Conservation (phyloP, 129 eudicot species). For the Pulicaria dysenterica region DNA sequence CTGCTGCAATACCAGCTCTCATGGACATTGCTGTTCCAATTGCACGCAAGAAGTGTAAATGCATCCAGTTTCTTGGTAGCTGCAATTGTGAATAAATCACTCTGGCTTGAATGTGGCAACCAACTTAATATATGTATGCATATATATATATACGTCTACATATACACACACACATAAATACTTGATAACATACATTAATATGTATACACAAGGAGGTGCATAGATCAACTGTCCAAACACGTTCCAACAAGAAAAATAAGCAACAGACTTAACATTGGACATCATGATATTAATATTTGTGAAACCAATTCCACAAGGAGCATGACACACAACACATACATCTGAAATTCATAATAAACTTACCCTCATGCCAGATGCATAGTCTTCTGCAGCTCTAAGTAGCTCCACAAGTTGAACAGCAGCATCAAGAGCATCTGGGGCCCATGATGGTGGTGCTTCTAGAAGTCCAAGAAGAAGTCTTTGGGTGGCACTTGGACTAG, state of each 20-base stretch:
- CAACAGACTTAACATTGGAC: background rate
- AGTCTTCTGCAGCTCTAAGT: conserved; percentile 98
- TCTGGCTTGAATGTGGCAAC: conserved; percentile 11
- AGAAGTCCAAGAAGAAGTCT: conserved; percentile 96
- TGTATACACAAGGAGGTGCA: too few relatives aligned
- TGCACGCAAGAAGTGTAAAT: conserved; percentile 95
- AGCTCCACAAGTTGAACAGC: conserved; percentile 98
- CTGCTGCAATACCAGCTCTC: conserved; percentile 98
- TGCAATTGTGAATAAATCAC: conserved; percentile 40
- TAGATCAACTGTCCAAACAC: too few relatives aligned
- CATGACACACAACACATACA: background rate
- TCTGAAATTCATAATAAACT: conserved; percentile 19
- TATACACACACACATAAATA: background rate
- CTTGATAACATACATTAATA: too few relatives aligned
- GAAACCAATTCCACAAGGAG: conserved; percentile 1
- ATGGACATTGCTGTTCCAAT: conserved; percentile 97
- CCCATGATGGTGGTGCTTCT: conserved; percentile 99
- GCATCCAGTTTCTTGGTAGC: conserved; percentile 99
- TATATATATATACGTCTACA: background rate
- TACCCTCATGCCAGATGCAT: conserved; percentile 96
- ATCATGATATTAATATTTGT: background rate
- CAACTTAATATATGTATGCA: conserved; percentile 2
- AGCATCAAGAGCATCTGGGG: conserved; percentile 99
- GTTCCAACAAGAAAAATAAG: background rate
- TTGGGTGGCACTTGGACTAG: conserved; percentile 98